Base-by-base conservation (phyloP, 352 stramenopile genomes). In the Globisporangium abappressorium region DNA sequence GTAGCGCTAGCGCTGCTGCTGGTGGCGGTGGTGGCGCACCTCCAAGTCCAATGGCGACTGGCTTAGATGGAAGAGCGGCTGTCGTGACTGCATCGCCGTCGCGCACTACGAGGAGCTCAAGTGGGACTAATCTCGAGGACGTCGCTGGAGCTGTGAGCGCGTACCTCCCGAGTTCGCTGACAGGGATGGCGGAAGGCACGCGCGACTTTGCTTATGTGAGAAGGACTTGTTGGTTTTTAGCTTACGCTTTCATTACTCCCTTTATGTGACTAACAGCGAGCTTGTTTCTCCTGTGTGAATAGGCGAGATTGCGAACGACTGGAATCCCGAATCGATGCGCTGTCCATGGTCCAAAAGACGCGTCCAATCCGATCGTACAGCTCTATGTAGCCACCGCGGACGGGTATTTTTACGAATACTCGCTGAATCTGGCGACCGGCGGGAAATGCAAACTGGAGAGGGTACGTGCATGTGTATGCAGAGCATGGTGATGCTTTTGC, bases 321-420 rank as follows among this genome's bases (percentile, higher is more conserved):
- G 84, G 85, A 18, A 75, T 94, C 18, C 84, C 85, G 9, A 94
- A 94, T 41, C 71, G 88, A 22, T 94, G 86, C 66, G 88, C 86
- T 18, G 75, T 96, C n/a, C 87, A 93, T 59, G 88, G 88, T 1
- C 88, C 88, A 5, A 81, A 76, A 53, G 81, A 92, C 51, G 47
- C 58, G 1, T 75, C 69, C 2, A 82, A 82, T 38, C 76, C 84
- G 12, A 65, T 85, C 36, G 79, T 89, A 11, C 83, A 92, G 69
- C 71, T 96, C 7, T 92, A 94, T 55, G 87, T 96, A 12, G 84
- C 84, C 55, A 96, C 88, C 1, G 77, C 73, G 0, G 87, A 94
- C 22, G 88, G 86, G 7, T 94, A 89, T 64, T 96, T 96, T 70
- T 96, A 94, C 70, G 86, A 96, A 57, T 96, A 96, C 62, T 92